Evolutionary conservation across 2,329 filamentous ascomycete species (phyloP), one percentile per base, ranked within the genome.

Genomic region (Celoporthe dispersa): DNA sequence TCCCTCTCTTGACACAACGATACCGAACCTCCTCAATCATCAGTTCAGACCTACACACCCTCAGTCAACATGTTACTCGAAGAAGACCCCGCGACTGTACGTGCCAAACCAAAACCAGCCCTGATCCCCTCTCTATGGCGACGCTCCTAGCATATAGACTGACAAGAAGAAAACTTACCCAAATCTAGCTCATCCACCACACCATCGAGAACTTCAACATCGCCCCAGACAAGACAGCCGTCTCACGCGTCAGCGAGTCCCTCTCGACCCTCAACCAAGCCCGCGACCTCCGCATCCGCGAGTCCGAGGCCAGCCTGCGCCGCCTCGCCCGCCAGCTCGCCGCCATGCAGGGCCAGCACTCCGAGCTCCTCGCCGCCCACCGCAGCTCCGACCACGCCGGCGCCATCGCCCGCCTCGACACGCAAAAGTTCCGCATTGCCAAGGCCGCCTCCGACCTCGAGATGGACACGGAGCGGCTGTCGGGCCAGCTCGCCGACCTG

Each of bases 161-260:
- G 31, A 37, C 22, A 44, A 48, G 11, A n/a, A n/a, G n/a, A n/a
- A 41, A 41, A 71, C 53, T 11, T 19, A 19, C 14, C 44, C 31
- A 31, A 69, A 62, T n/a, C n/a, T 80, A 96, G 92, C 91, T 98
- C 78, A 97, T 99, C 83, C 88, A 91, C 78, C 92, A 97, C 83
- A 97, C 94, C 57, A 92, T 97, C 77, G 87, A 90, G 76, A 97
- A 98, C 86, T 99, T 99, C 89, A 96, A 97, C 84, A 97, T 95
- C 77, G 86, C 88, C 28, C 93, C 93, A 14, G 96, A 99, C 85
- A 96, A 94, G 78, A 85, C 90, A 74, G 92, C 93, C 72, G 88
- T 98, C 28, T 85, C 91, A 28, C 94, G 96, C 78, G 92, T 98
- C 78, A 89, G 90, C 79, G 93, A 94, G 79, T 95, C 93, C 0